These are phyloP conservation scores for Geotrichum candidum DNA, from an alignment of 1,139 yeast genomes.

Conservation along the genomic window DNA sequence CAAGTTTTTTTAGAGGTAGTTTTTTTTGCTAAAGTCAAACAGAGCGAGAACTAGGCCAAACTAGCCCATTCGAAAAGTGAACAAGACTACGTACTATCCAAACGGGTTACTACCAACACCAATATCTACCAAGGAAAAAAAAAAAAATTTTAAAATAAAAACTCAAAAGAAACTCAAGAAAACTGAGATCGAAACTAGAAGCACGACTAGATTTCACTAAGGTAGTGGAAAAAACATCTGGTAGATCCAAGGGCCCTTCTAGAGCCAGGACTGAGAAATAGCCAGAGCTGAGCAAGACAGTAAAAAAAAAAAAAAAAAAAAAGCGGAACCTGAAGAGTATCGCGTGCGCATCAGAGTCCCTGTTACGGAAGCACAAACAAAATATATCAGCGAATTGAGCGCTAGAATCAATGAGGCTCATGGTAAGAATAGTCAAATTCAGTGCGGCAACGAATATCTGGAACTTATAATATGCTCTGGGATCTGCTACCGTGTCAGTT, in stretches of 20 bases:
- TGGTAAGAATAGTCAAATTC: background rate
- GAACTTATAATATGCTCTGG: too few species aligned
- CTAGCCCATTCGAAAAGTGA: background rate
- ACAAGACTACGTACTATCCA: too few species aligned
- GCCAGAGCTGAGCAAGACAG: background rate
- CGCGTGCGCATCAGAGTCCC: background rate
- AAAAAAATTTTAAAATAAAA: too few species aligned
- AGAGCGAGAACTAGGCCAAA: background rate
- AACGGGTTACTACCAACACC: too few species aligned
- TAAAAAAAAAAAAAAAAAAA: background rate
- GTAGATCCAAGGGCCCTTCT: background rate
- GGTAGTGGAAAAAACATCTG: background rate
- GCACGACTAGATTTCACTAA: background rate
- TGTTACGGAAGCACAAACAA: background rate
- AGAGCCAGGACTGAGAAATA: background rate
- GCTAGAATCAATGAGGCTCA: background rate
- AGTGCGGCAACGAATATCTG: too few species aligned
- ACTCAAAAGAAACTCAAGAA: background rate
- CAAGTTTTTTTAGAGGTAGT: background rate
- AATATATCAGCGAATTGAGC: background rate
- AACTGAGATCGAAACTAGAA: background rate
- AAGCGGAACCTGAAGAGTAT: background rate
- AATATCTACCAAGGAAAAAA: too few species aligned
- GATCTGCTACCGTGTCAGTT: too few species aligned
- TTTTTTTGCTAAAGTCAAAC: background rate